Percentiles rank a stretch among this genome's conserved stretches.
phyloP scores from a whole-genome alignment of 768 basidiomycete genomes.

The Tephrocybe sp. region DNA sequence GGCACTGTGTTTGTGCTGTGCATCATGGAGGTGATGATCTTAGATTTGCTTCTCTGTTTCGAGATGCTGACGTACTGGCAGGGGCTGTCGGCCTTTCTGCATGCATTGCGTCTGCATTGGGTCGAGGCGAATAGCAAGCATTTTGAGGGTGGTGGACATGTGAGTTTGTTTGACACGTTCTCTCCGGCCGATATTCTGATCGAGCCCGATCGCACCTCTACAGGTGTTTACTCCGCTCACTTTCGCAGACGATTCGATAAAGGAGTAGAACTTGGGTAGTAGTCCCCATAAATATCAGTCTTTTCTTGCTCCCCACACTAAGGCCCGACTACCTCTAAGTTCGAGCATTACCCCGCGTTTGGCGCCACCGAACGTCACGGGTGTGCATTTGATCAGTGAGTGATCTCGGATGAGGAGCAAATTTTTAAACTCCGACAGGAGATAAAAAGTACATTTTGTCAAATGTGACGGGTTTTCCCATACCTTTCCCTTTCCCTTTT shows the following conservation, averaged over 20 bases:
- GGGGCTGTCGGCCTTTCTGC: conserved; percentile 95
- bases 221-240: conserved; percentile 51
- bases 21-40: conserved; percentile 76
- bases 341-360: conserved; percentile 16
- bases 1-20: conserved; percentile 80
- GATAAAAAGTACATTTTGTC: conserved; percentile 30
- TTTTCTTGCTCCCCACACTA: background rate
- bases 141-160: conserved; percentile 87
- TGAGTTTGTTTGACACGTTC: conserved; percentile 31
- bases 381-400: background rate
- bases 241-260: conserved; percentile 41
- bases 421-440: conserved; percentile 42
- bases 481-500: conserved; percentile 35
- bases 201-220: conserved; percentile 9
- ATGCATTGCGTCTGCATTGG: conserved; percentile 96
- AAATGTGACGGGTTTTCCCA: conserved; percentile 27
- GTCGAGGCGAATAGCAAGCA: conserved; percentile 98
- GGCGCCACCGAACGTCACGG: conserved; percentile 20
- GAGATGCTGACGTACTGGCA: conserved; percentile 29
- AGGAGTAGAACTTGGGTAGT: conserved; percentile 28
- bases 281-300: background rate
- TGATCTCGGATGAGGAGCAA: conserved; percentile 24
- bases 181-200: conserved; percentile 18
- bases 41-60: conserved; percentile 9
- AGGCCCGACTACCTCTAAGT: background rate